phyloP scores from a whole-genome alignment of 139 green algal genomes.

The Coccomyxa sp. region DNA sequence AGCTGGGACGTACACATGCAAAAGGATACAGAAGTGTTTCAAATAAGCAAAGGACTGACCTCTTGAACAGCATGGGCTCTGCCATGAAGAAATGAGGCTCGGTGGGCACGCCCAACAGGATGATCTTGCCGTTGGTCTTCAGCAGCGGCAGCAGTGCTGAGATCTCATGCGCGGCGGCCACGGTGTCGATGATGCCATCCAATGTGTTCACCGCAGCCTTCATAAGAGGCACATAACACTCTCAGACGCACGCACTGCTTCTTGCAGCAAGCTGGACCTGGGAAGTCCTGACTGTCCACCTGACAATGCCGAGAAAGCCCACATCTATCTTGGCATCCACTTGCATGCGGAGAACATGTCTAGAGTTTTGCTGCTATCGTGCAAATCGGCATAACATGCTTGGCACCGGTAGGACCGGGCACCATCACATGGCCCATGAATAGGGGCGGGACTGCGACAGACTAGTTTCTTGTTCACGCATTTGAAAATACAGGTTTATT shows the following conservation, averaged over 20 bases:
- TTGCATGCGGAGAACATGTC: too few species aligned
- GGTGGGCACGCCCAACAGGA: slow-evolving; percentile 42
- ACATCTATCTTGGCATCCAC: too few species aligned
- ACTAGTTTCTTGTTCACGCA: too few species aligned
- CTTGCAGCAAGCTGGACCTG: too few species aligned
- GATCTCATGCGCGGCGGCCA: slow-evolving; percentile 69
- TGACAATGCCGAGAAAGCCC: not conserved
- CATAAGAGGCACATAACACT: not conserved
- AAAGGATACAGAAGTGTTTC: not conserved
- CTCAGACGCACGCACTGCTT: not conserved
- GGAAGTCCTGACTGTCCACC: too few species aligned
- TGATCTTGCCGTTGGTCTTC: slow-evolving; percentile 43
- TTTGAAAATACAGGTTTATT: too few species aligned
- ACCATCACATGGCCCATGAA: too few species aligned
- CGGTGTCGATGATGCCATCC: slow-evolving; percentile 85
- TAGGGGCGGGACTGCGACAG: too few species aligned
- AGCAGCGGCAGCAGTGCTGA: slow-evolving; percentile 35
- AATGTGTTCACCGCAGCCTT: slow-evolving; percentile 34
- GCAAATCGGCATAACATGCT: too few species aligned
- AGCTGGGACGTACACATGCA: not conserved
- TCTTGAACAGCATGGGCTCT: not conserved
- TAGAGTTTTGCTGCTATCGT: too few species aligned
- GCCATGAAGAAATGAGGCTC: slow-evolving; percentile 12
- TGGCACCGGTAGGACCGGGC: too few species aligned
- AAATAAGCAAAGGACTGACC: not conserved